Evolutionary conservation across 495 filamentous ascomycete species (phyloP).

Genomic region (Hypoxylon rickii): DNA sequence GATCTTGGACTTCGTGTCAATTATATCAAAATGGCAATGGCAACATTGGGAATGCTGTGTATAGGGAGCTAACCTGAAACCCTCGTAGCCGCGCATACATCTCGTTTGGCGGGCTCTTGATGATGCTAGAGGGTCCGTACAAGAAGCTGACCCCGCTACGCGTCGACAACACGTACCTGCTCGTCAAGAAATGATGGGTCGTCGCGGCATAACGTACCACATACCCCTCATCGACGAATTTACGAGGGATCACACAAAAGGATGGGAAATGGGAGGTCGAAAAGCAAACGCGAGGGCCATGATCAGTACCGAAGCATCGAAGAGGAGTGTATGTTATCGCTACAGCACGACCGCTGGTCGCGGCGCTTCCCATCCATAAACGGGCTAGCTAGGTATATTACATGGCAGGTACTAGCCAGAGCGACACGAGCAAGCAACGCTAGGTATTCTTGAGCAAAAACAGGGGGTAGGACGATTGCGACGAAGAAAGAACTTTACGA

Average conservation of each 20-base stretch:
- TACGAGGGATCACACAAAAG: not conserved
- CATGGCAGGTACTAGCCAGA: too few species aligned
- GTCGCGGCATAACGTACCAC: not conserved
- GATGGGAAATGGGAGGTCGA: not conserved
- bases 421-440: too few species aligned
- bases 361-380: not conserved
- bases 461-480: too few species aligned
- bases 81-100: conserved; percentile 79
- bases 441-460: not conserved
- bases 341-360: conserved; percentile 8
- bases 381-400: conserved; percentile 5
- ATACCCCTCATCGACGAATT: conserved; percentile 2
- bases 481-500: not conserved
- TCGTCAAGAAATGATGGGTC: conserved; percentile 78
- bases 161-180: conserved; percentile 91
- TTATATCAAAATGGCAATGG: too few species aligned
- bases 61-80: conserved; percentile 30
- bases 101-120: conserved; percentile 88
- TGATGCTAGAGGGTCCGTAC: conserved; percentile 90
- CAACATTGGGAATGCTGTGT: too few species aligned
- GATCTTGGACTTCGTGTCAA: too few species aligned
- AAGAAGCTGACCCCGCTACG: conserved; percentile 90
- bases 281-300: not conserved
- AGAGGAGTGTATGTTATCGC: conserved; percentile 7
- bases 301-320: not conserved